These are phyloP conservation scores for Paraphaeosphaeria minitans DNA, from an alignment of 2,329 filamentous ascomycete genomes.

Conservation along the genomic window DNA sequence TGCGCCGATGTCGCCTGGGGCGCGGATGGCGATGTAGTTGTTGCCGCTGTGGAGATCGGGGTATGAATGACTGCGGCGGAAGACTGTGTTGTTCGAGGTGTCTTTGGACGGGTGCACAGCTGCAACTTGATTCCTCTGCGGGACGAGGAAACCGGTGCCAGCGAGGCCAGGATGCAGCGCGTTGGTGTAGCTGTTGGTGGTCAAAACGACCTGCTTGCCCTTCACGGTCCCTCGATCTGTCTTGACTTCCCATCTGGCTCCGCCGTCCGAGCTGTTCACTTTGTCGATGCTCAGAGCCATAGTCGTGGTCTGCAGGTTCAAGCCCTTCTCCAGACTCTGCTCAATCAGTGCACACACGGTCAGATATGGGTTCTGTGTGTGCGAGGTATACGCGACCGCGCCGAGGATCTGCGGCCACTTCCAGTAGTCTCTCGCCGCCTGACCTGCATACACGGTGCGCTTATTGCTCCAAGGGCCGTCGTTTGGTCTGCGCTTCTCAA, in stretches of 20 bases:
- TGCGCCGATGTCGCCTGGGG: constrained; percentile 5
- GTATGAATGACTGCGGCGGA: constrained; percentile 8
- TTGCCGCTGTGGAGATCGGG: constrained; percentile 7
- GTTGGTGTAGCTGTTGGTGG: constrained; percentile 11
- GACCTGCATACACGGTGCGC: constrained; percentile 3
- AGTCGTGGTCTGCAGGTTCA: constrained; percentile 8
- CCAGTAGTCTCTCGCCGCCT: constrained; percentile 10
- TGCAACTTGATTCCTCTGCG: constrained; percentile 6
- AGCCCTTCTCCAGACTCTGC: constrained; percentile 3
- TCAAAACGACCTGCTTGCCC: constrained; percentile 2
- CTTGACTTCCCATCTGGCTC: constrained; percentile 17
- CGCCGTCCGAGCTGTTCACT: neutral
- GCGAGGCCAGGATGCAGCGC: constrained; percentile 9
- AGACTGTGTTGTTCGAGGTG: constrained; percentile 7
- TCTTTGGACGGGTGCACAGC: constrained; percentile 5
- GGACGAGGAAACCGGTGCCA: constrained; percentile 4
- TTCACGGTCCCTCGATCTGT: constrained; percentile 9
- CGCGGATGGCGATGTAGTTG: constrained; percentile 11
- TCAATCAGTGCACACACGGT: constrained; percentile 5
- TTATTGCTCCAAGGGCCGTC: constrained; percentile 10
- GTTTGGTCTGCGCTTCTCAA: constrained; percentile 7
- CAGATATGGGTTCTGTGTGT: constrained; percentile 8
- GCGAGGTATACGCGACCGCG: neutral
- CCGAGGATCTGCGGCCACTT: constrained; percentile 11
- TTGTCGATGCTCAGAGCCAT: neutral